A percentile compares a stretch with the other conserved stretches of the same genome.
phyloP scores from a whole-genome alignment of 1,139 yeast genomes.

The Pichia sp. region DNA sequence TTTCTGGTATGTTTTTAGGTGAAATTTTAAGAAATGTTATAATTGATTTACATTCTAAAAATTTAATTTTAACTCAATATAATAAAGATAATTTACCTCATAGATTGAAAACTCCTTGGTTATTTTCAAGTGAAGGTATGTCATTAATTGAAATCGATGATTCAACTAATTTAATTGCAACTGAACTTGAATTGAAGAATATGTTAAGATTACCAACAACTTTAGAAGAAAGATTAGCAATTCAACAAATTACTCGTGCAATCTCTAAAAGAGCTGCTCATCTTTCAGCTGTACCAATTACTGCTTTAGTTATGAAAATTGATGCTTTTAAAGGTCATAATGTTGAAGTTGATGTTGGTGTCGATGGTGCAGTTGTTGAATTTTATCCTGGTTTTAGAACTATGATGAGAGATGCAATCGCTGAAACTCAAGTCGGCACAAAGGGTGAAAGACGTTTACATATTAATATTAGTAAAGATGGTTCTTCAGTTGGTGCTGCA shows the following conservation, averaged over 20 bases:
- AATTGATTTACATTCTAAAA: slow-evolving; percentile 54
- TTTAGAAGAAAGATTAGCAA: slow-evolving; percentile 58
- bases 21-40: slow-evolving; percentile 72
- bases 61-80: slow-evolving; percentile 51
- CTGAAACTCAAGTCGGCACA: slow-evolving; percentile 59
- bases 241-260: slow-evolving; percentile 67
- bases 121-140: slow-evolving; percentile 71
- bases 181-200: slow-evolving; percentile 57
- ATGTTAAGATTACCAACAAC: slow-evolving; percentile 61
- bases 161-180: slow-evolving; percentile 58
- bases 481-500: slow-evolving; percentile 96
- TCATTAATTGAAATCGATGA: slow-evolving; percentile 80
- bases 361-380: slow-evolving; percentile 91
- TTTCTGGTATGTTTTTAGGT: slow-evolving; percentile 91
- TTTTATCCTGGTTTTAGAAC: slow-evolving; percentile 83
- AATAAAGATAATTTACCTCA: slow-evolving; percentile 51
- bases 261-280: slow-evolving; percentile 81
- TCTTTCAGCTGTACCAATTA: slow-evolving; percentile 80
- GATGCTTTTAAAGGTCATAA: slow-evolving; percentile 48
- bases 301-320: slow-evolving; percentile 62
- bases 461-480: slow-evolving; percentile 81
- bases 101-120: slow-evolving; percentile 67
- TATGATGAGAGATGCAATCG: slow-evolving; percentile 67
- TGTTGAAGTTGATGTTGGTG: slow-evolving; percentile 75
- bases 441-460: slow-evolving; percentile 65